These are phyloP conservation scores for Fusarium siculi DNA, from an alignment of 2,329 filamentous ascomycete genomes.

Conservation along the genomic window DNA sequence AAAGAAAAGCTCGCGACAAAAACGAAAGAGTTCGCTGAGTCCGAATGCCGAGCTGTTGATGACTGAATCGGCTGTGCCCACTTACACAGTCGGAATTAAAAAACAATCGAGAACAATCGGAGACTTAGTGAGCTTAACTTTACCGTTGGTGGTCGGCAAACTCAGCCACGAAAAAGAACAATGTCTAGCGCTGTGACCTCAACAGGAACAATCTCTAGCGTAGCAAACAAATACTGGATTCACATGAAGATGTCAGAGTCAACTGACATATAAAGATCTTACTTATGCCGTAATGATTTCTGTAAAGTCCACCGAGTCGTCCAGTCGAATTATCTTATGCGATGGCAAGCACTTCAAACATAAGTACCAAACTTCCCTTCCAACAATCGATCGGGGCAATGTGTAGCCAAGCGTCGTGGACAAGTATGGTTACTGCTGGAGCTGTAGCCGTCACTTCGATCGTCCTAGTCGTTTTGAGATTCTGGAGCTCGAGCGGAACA, in stretches of 20 bases:
- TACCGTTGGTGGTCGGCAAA: not conserved
- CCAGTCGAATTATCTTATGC: too few relatives aligned
- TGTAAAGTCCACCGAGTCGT: too few relatives aligned
- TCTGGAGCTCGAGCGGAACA: rapidly evolving
- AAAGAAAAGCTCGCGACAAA: too few relatives aligned
- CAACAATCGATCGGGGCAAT: not conserved
- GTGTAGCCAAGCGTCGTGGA: too few relatives aligned
- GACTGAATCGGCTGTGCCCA: not conserved
- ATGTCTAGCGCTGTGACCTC: not conserved
- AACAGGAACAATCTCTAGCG: not conserved
- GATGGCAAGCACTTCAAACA: not conserved
- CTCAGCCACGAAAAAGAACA: not conserved
- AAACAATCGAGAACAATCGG: not conserved
- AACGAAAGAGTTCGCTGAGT: too few relatives aligned
- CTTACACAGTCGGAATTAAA: rapidly evolving
- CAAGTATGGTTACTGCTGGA: rapidly evolving
- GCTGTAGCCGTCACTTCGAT: rapidly evolving
- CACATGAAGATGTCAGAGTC: not conserved
- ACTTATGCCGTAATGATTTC: too few relatives aligned
- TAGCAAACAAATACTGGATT: not conserved
- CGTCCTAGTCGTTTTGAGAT: rapidly evolving
- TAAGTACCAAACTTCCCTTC: not conserved
- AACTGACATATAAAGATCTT: not conserved
- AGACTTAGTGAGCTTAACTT: not conserved
- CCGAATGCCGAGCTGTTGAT: not conserved